These are phyloP conservation scores for Lumnitzera littorea DNA, from an alignment of 345 rosid genomes.

Conservation along the genomic window DNA sequence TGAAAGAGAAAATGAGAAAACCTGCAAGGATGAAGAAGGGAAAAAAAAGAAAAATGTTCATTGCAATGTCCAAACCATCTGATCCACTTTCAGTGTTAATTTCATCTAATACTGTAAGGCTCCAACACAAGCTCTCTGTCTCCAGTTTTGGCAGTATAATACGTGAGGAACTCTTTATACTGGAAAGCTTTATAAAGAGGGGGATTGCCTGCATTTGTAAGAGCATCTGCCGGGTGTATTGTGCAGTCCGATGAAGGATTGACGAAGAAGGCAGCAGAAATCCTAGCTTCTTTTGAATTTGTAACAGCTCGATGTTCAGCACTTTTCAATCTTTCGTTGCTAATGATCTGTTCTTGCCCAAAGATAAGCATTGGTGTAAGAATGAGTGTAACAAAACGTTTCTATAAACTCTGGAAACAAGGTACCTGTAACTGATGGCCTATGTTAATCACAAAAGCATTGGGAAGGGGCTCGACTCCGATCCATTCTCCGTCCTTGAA, in stretches of 20 bases:
- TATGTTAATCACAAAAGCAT: constrained; percentile 27
- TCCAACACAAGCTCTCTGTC: constrained; percentile 3
- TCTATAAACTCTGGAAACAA: not conserved
- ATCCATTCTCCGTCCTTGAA: constrained; percentile 25
- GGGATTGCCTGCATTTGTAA: constrained; percentile 2
- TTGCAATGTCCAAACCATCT: too few relatives aligned
- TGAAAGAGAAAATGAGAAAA: too few relatives aligned
- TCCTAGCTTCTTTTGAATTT: constrained; percentile 9
- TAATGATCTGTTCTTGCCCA: constrained; percentile 10
- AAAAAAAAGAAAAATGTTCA: too few relatives aligned
- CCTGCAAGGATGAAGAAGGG: too few relatives aligned
- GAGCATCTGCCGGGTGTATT: constrained; percentile 10
- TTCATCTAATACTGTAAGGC: not conserved
- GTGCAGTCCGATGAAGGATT: constrained; percentile 7
- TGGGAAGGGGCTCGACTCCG: constrained; percentile 22
- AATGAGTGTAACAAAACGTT: not conserved
- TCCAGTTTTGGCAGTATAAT: constrained; percentile 1
- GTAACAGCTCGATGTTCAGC: constrained; percentile 17
- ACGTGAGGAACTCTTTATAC: constrained; percentile 9
- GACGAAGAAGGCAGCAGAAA: constrained; percentile 13
- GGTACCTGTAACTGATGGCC: constrained; percentile 10
- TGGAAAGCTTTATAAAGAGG: constrained; percentile 1
- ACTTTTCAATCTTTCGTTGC: constrained; percentile 19
- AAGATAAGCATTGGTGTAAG: not conserved
- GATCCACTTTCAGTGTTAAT: too few relatives aligned